Evolutionary conservation across 371 early-diverging fungal genomes (phyloP).

Genomic region (Mortierella sp.): DNA sequence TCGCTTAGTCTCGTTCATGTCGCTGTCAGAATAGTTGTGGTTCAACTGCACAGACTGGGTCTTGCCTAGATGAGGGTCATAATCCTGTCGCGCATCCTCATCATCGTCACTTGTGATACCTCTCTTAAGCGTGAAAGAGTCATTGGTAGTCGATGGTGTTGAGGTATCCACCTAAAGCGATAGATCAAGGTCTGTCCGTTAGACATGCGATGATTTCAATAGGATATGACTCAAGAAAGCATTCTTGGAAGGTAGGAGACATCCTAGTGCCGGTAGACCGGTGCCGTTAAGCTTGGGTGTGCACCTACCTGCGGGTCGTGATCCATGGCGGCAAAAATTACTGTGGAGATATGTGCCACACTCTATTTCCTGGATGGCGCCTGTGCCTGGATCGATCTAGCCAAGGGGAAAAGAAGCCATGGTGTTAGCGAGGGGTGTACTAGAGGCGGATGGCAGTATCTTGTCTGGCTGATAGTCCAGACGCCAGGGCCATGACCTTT

Average conservation of each 20-base stretch:
- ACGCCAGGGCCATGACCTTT: background rate
- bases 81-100: background rate
- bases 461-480: background rate
- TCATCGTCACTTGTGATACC: conserved; percentile 37
- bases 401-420: background rate
- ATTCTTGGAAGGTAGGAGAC: background rate
- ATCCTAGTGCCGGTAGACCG: too few relatives aligned
- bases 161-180: conserved; percentile 19
- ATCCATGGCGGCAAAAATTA: conserved; percentile 7
- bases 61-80: background rate
- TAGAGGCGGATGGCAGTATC: background rate
- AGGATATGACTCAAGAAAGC: background rate
- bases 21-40: conserved; percentile 16
- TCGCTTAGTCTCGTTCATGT: conserved; percentile 42
- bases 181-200: background rate
- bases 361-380: conserved; percentile 1
- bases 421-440: too few relatives aligned
- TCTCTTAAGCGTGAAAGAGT: conserved; percentile 26
- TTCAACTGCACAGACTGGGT: conserved; percentile 3
- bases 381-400: conserved; percentile 7
- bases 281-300: background rate
- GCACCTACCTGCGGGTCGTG: conserved; percentile 18
- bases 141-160: conserved; percentile 28
- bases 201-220: background rate
- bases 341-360: background rate